phyloP scores from a whole-genome alignment of 1,139 yeast genomes.

The Candida freyschussii region DNA sequence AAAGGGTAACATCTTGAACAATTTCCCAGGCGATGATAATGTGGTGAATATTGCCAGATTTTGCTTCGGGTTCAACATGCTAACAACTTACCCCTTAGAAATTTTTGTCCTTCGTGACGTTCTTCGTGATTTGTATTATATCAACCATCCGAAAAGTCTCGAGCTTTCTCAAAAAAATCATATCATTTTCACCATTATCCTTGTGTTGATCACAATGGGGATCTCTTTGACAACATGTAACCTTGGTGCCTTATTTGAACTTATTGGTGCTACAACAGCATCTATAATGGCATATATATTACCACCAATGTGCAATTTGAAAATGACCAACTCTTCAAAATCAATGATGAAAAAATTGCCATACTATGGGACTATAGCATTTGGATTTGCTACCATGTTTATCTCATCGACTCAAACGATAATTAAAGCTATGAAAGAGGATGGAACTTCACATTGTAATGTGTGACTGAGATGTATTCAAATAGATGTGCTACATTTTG shows the following conservation, averaged over 20 bases:
- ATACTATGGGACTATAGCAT: conserved; percentile 54
- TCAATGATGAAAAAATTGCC: conserved; percentile 43
- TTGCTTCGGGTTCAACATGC: conserved; percentile 91
- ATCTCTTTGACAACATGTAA: conserved; percentile 81
- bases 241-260: conserved; percentile 80
- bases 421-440: conserved; percentile 38
- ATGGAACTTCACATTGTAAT: conserved; percentile 40
- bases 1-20: conserved; percentile 82
- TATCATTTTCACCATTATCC: conserved; percentile 56
- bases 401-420: conserved; percentile 75
- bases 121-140: conserved; percentile 54
- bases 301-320: conserved; percentile 80
- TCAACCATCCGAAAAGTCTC: conserved; percentile 24
- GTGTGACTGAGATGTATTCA: conserved; percentile 12
- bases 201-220: conserved; percentile 68
- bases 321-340: conserved; percentile 53
- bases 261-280: conserved; percentile 92
- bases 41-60: conserved; percentile 81
- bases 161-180: conserved; percentile 49
- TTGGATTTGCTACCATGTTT: conserved; percentile 75
- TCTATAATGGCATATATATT: conserved; percentile 87
- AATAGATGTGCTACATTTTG: too few relatives aligned
- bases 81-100: conserved; percentile 89
- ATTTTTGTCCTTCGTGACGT: conserved; percentile 89
- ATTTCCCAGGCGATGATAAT: conserved; percentile 70